phyloP scores from a whole-genome alignment of 768 basidiomycete species.

The Dioszegia aurantiaca region DNA sequence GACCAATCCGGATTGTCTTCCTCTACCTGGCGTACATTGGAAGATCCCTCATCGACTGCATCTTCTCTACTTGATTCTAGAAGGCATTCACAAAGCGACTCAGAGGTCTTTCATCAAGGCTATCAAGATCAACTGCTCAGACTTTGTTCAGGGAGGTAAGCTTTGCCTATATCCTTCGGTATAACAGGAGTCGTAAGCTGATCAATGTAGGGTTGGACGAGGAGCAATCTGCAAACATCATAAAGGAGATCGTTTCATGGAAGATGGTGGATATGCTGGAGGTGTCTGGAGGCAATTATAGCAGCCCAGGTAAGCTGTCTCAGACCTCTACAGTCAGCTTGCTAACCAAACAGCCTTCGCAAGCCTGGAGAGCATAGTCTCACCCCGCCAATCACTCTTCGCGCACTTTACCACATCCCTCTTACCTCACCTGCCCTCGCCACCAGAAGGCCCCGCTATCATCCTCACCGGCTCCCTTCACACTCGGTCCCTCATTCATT shows the following conservation, averaged over 20 bases:
- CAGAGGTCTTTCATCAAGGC: constrained; percentile 29
- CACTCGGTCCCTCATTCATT: constrained; percentile 29
- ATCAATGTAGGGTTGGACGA: constrained; percentile 35
- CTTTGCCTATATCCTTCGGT: neutral
- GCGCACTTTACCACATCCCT: constrained; percentile 41
- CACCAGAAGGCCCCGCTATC: constrained; percentile 40
- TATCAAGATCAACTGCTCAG: constrained; percentile 47
- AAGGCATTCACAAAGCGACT: constrained; percentile 22
- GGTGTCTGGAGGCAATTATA: constrained; percentile 44
- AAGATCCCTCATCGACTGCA: constrained; percentile 32
- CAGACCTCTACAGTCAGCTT: neutral
- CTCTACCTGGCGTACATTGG: constrained; percentile 33
- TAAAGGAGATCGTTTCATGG: constrained; percentile 42
- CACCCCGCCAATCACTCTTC: constrained; percentile 42
- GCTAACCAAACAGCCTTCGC: constrained; percentile 27
- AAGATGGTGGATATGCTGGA: constrained; percentile 39
- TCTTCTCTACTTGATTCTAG: constrained; percentile 38
- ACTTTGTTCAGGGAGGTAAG: constrained; percentile 47
- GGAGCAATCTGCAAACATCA: constrained; percentile 25
- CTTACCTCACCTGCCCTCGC: constrained; percentile 27
- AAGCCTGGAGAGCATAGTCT: constrained; percentile 2
- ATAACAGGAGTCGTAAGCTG: neutral
- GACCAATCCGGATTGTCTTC: constrained; percentile 37
- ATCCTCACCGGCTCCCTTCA: constrained; percentile 43
- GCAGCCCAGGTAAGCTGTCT: constrained; percentile 28